Percentiles rank a stretch among this genome's conserved stretches.
These are phyloP conservation scores for Fabrea salina DNA, from an alignment of 169 alveolate genomes.

Conservation along the genomic window DNA sequence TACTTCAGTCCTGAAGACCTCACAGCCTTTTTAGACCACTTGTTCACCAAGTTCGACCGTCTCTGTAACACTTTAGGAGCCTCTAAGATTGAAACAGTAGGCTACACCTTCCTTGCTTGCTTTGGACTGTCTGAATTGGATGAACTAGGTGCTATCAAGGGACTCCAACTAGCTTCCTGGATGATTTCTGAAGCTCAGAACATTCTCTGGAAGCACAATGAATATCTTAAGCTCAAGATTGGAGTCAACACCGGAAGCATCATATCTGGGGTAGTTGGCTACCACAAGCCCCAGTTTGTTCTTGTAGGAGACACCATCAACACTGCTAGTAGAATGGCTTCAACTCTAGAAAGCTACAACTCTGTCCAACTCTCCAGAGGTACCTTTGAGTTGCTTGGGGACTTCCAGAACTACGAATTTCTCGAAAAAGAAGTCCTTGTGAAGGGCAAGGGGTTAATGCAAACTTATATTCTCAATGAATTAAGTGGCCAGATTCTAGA, in stretches of 20 bases:
- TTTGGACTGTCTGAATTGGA: constrained; percentile 28
- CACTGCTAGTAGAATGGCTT: constrained; percentile 93
- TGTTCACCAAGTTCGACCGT: constrained; percentile 11
- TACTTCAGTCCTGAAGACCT: constrained; percentile 17
- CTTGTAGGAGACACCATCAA: constrained; percentile 98
- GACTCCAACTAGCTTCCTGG: not conserved
- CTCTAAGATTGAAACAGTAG: constrained; percentile 35
- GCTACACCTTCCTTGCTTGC: constrained; percentile 30
- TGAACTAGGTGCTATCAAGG: not conserved
- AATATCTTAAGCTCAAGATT: constrained; percentile 68
- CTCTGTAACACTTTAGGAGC: constrained; percentile 28
- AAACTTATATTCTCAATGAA: not conserved
- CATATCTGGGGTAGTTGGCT: constrained; percentile 96
- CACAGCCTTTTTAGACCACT: not conserved
- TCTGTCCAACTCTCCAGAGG: constrained; percentile 1
- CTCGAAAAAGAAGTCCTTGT: not conserved
- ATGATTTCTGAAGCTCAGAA: not conserved
- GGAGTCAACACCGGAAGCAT: constrained; percentile 96
- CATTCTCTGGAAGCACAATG: not conserved
- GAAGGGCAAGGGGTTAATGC: constrained; percentile 20
- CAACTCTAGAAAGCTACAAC: not conserved
- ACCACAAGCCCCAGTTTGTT: constrained; percentile 95
- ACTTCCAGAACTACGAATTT: not conserved
- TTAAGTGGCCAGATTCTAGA: no score
- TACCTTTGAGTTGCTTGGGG: not conserved